Conservation (phyloP, 1,284 basidiomycete species). For the Calocybe gambosa region DNA sequence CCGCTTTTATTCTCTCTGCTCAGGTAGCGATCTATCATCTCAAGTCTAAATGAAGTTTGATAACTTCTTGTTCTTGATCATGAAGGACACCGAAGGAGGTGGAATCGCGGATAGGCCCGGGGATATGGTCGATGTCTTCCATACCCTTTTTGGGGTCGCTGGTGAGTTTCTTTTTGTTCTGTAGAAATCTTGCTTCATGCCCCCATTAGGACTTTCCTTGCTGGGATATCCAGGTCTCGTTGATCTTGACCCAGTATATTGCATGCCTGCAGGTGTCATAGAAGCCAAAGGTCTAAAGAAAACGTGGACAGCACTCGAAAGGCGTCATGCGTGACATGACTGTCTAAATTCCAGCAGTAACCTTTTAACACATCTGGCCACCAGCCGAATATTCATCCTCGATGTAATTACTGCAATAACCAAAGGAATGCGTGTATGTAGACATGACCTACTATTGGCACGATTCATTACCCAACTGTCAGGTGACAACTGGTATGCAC, state of each 20-base stretch:
- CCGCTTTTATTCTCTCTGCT: constrained; percentile 80
- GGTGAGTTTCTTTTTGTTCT: constrained; percentile 42
- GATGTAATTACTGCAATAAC: too few species aligned
- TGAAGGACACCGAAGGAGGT: constrained; percentile 81
- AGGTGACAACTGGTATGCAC: too few species aligned
- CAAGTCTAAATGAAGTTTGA: constrained; percentile 1
- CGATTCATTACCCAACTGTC: too few species aligned
- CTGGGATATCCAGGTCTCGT: constrained; percentile 82
- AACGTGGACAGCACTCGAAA: constrained; percentile 56
- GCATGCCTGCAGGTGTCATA: constrained; percentile 84
- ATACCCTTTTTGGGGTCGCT: constrained; percentile 90
- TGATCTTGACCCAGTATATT: constrained; percentile 92
- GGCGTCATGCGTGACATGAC: constrained; percentile 15
- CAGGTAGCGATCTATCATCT: constrained; percentile 46
- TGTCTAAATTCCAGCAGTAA: too few species aligned
- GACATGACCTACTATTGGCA: too few species aligned
- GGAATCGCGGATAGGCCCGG: constrained; percentile 94
- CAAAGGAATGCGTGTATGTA: too few species aligned
- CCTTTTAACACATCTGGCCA: too few species aligned
- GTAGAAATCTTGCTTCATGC: background rate
- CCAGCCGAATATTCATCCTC: too few species aligned
- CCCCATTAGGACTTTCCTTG: constrained; percentile 68
- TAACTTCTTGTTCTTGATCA: background rate
- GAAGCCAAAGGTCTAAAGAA: constrained; percentile 63
- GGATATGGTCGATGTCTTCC: constrained; percentile 94